phyloP scores from a whole-genome alignment of 1,284 basidiomycete genomes.

The Ceratobasidium sp. region DNA sequence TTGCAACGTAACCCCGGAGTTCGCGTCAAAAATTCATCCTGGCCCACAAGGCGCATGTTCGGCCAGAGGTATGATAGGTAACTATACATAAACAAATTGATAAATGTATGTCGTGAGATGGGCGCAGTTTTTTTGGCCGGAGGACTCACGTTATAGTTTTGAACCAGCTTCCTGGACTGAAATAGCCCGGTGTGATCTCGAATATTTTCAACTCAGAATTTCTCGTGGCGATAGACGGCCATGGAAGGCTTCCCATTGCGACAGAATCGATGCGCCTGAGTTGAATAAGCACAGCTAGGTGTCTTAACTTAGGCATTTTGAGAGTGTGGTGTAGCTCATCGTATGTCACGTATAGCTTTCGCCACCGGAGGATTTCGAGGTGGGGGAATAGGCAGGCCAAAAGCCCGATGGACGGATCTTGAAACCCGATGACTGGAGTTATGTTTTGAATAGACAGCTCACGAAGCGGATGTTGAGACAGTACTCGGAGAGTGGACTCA shows the following conservation, averaged over 20 bases:
- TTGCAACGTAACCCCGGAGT: not conserved
- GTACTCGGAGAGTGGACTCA: not conserved
- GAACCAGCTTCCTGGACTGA: not conserved
- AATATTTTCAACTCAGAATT: not conserved
- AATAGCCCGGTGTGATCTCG: not conserved
- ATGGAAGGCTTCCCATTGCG: conserved; percentile 5
- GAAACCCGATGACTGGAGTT: not conserved
- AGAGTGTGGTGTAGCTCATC: not conserved
- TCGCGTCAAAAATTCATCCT: too few species aligned
- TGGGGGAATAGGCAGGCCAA: not conserved
- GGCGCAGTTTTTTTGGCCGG: too few species aligned
- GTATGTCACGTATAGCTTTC: not conserved
- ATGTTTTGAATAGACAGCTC: not conserved
- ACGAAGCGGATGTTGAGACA: conserved; percentile 6
- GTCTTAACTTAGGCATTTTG: not conserved
- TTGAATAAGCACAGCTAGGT: not conserved
- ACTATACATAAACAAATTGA: not conserved
- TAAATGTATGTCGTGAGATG: not conserved
- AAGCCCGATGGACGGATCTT: not conserved
- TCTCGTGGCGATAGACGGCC: not conserved
- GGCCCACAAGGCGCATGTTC: not conserved
- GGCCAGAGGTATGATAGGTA: conserved; percentile 6
- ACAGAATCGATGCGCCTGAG: not conserved
- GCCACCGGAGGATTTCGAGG: not conserved
- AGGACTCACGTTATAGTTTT: not conserved